A percentile compares a stretch with the other conserved stretches of the same genome.
These are phyloP conservation scores for Ramaria rubella DNA, from an alignment of 768 basidiomycete genomes.

Conservation along the genomic window DNA sequence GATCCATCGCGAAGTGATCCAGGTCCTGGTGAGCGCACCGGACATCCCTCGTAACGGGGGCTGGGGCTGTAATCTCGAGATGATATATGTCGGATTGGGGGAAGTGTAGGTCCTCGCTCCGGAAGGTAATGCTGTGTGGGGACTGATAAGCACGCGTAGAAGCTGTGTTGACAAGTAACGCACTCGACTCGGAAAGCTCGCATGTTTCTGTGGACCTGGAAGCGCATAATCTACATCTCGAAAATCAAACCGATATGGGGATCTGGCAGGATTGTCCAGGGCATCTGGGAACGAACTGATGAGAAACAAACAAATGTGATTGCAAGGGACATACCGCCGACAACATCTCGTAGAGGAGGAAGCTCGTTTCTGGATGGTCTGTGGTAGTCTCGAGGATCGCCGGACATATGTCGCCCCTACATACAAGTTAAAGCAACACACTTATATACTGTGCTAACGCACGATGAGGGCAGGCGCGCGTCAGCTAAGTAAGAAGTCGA, in stretches of 20 bases:
- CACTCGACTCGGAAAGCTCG: neutral
- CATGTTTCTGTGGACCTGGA: neutral
- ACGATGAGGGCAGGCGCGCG: neutral
- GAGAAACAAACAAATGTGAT: neutral
- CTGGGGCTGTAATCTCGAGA: neutral
- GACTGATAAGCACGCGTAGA: neutral
- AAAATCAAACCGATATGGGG: neutral
- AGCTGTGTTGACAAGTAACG: neutral
- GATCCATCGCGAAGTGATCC: neutral
- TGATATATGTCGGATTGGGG: neutral
- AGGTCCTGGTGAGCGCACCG: neutral
- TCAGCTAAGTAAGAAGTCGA: too few species aligned
- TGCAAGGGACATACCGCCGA: neutral
- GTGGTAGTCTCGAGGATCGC: slow-evolving; percentile 1
- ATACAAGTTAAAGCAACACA: neutral
- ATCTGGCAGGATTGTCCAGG: neutral
- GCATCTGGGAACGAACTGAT: neutral
- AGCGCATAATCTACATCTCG: neutral
- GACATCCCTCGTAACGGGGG: neutral
- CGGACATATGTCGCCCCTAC: neutral
- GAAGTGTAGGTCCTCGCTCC: neutral
- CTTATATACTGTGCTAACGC: neutral
- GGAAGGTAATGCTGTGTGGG: neutral
- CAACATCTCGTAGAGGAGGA: neutral
- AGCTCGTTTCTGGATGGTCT: neutral